Percentiles rank a stretch among this genome's conserved stretches.
phyloP scores from a whole-genome alignment of 768 basidiomycete genomes.

The Rhodotorula toruloides region DNA sequence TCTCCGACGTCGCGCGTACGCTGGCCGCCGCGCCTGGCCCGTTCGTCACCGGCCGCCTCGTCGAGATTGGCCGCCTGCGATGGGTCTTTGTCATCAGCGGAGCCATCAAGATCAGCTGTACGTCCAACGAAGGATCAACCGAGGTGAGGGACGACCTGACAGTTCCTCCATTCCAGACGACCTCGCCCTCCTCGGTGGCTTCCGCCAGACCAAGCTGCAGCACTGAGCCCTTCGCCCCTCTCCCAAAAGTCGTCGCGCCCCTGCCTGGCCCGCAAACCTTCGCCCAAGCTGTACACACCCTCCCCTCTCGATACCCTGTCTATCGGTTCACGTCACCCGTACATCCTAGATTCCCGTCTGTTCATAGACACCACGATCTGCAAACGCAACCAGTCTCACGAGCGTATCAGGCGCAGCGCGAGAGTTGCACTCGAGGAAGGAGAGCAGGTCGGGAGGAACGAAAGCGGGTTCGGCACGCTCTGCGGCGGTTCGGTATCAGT shows the following conservation, averaged over 20 bases:
- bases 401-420: too few species aligned
- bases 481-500: too few species aligned
- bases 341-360: too few species aligned
- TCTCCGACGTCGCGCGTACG: conserved; percentile 19
- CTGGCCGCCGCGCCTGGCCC: conserved; percentile 19
- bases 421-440: too few species aligned
- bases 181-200: not conserved
- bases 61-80: conserved; percentile 2
- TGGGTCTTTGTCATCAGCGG: conserved; percentile 21
- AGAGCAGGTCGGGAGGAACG: too few species aligned
- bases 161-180: not conserved
- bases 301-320: too few species aligned
- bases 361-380: too few species aligned
- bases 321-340: too few species aligned
- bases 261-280: not conserved
- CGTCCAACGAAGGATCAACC: not conserved
- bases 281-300: too few species aligned
- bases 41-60: conserved; percentile 20
- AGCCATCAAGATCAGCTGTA: conserved; percentile 16
- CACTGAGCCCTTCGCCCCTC: not conserved
- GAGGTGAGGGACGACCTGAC: not conserved
- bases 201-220: not conserved
- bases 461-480: too few species aligned
- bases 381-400: too few species aligned
- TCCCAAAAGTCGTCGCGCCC: not conserved